These are phyloP conservation scores for Sporothrix variecibatus DNA, from an alignment of 2,329 filamentous ascomycete genomes.

Conservation along the genomic window DNA sequence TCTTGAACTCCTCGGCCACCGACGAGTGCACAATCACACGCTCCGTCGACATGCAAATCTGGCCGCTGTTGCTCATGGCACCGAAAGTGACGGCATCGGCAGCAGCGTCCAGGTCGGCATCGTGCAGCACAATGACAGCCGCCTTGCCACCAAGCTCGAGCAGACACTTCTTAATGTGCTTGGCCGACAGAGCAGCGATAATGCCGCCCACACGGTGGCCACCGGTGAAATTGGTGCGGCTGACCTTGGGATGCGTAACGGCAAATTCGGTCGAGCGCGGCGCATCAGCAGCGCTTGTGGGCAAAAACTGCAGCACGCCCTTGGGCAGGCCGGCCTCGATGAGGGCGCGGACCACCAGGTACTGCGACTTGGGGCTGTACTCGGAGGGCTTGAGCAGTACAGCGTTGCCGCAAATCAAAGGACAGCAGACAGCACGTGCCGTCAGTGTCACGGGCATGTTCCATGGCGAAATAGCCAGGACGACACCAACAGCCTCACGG, in stretches of 20 bases:
- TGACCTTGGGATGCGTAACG: constrained; percentile 61
- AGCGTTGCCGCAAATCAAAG: constrained; percentile 60
- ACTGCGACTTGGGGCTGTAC: constrained; percentile 58
- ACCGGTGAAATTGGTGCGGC: constrained; percentile 72
- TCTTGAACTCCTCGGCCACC: constrained; percentile 29
- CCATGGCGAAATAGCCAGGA: constrained; percentile 71
- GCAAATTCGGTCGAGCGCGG: constrained; percentile 60
- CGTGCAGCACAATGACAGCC: constrained; percentile 65
- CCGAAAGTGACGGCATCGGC: constrained; percentile 60
- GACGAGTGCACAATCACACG: constrained; percentile 40
- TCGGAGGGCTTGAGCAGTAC: constrained; percentile 66
- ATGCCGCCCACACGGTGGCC: constrained; percentile 65
- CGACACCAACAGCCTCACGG: constrained; percentile 69
- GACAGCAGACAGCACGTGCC: constrained; percentile 46
- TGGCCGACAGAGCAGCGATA: constrained; percentile 62
- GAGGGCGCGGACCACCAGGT: constrained; percentile 57
- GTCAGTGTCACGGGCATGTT: constrained; percentile 43
- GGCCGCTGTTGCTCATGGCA: constrained; percentile 62
- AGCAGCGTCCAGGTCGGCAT: constrained; percentile 65
- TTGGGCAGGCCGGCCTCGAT: constrained; percentile 66
- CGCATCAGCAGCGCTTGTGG: constrained; percentile 46
- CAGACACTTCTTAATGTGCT: constrained; percentile 66
- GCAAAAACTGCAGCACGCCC: constrained; percentile 65
- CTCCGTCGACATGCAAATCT: constrained; percentile 51
- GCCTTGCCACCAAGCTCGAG: constrained; percentile 73